phyloP scores from a whole-genome alignment of 257 asterid species.

The Linderniella brevidens region DNA sequence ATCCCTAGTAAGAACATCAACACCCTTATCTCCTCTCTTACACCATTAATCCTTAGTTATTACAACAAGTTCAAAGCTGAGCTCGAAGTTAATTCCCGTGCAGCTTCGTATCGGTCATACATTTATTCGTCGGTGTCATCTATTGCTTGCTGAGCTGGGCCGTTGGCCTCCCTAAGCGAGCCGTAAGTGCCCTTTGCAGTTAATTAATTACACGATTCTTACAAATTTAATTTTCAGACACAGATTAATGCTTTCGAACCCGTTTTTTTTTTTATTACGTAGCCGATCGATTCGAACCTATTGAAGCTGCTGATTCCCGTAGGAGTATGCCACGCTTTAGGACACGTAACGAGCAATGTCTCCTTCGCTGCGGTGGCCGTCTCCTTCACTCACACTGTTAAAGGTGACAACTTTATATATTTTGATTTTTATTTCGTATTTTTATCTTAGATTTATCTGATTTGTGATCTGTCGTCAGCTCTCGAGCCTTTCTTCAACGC shows the following conservation, averaged over 20 bases:
- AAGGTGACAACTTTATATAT: constrained; percentile 27
- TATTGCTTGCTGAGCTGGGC: constrained; percentile 59
- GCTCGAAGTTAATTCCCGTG: constrained; percentile 7
- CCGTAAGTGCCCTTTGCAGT: constrained; percentile 40
- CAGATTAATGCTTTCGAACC: not conserved
- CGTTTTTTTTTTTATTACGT: constrained; percentile 4
- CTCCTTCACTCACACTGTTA: constrained; percentile 79
- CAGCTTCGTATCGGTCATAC: constrained; percentile 75
- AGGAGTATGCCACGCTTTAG: constrained; percentile 59
- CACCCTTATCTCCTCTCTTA: not conserved
- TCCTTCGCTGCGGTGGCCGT: constrained; percentile 79
- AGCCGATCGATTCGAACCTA: constrained; percentile 60
- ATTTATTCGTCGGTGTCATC: constrained; percentile 54
- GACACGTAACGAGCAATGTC: constrained; percentile 68
- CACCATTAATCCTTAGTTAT: constrained; percentile 1
- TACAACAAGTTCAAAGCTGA: not conserved
- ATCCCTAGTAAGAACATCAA: constrained; percentile 63
- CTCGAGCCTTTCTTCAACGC: constrained; percentile 99
- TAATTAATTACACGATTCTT: too few relatives aligned
- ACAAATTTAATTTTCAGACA: not conserved
- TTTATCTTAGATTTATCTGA: not conserved
- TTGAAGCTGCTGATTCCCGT: constrained; percentile 69
- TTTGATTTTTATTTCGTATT: not conserved
- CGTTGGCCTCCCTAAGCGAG: constrained; percentile 93
- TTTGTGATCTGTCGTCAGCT: constrained; percentile 31